These are phyloP conservation scores for Xylariales sp. DNA, from an alignment of 2,329 filamentous ascomycete genomes.

Conservation along the genomic window DNA sequence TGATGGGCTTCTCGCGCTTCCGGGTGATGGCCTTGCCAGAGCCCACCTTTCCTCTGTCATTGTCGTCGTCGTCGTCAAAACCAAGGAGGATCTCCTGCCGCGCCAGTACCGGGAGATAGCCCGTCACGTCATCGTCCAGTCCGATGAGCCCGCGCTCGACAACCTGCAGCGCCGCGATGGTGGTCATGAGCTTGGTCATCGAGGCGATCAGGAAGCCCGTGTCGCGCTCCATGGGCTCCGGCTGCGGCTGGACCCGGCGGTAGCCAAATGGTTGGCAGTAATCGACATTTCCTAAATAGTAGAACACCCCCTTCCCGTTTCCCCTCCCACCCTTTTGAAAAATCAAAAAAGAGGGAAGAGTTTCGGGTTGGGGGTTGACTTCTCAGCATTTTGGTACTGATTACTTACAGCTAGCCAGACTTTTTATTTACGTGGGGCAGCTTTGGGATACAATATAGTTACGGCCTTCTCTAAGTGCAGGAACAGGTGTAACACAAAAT, in stretches of 20 bases:
- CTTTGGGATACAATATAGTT: too few species aligned
- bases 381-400: too few species aligned
- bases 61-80: slow-evolving; percentile 32
- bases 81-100: slow-evolving; percentile 36
- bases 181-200: slow-evolving; percentile 39
- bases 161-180: slow-evolving; percentile 39
- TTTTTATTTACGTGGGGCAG: too few species aligned
- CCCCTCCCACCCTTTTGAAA: too few species aligned
- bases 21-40: slow-evolving; percentile 25
- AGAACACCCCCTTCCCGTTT: too few species aligned
- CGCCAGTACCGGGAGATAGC: slow-evolving; percentile 37
- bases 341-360: too few species aligned
- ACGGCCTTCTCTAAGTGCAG: too few species aligned
- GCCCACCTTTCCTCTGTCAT: too few species aligned
- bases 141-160: slow-evolving; percentile 40
- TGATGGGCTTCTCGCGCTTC: slow-evolving; percentile 29
- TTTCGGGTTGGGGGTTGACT: too few species aligned
- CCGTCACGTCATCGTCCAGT: slow-evolving; percentile 40
- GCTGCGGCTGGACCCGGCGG: slow-evolving; percentile 4
- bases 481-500: too few species aligned
- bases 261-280: slow-evolving; percentile 10
- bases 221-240: slow-evolving; percentile 13
- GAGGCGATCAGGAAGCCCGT: slow-evolving; percentile 29
- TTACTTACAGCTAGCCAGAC: too few species aligned
- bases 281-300: slow-evolving; percentile 11